Base-by-base conservation (phyloP, 1,284 basidiomycete genomes). In the Sanguinoderma infundibulare region DNA sequence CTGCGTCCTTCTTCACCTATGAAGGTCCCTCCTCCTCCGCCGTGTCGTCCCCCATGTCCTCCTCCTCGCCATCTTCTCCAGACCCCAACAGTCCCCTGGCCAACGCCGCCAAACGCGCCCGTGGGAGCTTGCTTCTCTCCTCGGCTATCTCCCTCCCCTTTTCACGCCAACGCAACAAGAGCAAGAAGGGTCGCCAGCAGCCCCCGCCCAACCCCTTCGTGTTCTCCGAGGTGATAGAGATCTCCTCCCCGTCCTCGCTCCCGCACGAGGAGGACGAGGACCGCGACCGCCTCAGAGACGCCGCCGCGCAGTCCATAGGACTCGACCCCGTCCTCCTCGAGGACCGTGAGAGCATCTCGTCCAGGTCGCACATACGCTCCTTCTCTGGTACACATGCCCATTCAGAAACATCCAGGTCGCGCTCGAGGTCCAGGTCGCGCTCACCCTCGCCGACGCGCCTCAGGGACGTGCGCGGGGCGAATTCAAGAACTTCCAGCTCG, bases 231-330 rank as follows among this genome's bases (percentile, higher is more conserved):
- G 87, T 91, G 55, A 89, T 92, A 55, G 90, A 92, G 72, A 91
- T 92, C 46, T 82, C 77, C 53, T 86, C 86, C 10, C 76, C 79
- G 38, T 76, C 78, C 15, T 60, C 65, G 38, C 70, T 78, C 60
- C 69, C 67, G 3, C 80, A 90, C 64, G 82, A 82, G 55, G 90
- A 92, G 68, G 80, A 84, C 42, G 85, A 87, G 68, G 91, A 92
- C 68, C 83, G 90, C 15, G 84, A 88, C 64, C 83, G 89, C 28
- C 75, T 93, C 42, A 79, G 90, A 32, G 87, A 90, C 59, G 86
- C 84, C 38, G 91, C 91, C 20, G 91, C 90, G 0, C 87, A 90
- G 69, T 85, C 87, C 7, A 84, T 92, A 54, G 91, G 91, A 10
- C 79, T 92, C 38, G 80, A 79, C 55, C 71, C 74, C 34, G 72